phyloP scores from a whole-genome alignment of 805 yeast genomes.

The Saturnispora diversa region DNA sequence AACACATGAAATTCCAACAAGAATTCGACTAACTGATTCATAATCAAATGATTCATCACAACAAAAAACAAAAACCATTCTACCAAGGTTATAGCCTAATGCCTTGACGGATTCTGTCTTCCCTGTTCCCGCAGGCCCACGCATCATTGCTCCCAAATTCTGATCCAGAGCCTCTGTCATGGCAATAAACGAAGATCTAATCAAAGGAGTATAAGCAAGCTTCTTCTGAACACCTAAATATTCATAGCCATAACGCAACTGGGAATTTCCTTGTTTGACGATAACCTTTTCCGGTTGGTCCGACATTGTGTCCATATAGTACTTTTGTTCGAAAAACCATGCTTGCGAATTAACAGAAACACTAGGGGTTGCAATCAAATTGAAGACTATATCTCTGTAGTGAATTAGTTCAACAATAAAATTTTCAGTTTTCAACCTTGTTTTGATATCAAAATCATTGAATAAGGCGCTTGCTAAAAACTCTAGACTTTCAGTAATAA shows the following conservation, averaged over 20 bases:
- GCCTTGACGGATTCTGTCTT: conserved; percentile 89
- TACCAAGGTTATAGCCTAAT: conserved; percentile 69
- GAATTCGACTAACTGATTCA: conserved; percentile 66
- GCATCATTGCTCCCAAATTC: conserved; percentile 78
- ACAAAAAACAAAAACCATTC: conserved; percentile 75
- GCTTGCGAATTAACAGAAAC: conserved; percentile 18
- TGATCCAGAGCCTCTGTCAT: conserved; percentile 70
- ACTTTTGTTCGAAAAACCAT: conserved; percentile 52
- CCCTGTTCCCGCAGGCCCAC: conserved; percentile 98
- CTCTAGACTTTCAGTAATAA: neutral
- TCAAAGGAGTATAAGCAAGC: conserved; percentile 68
- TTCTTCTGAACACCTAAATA: conserved; percentile 69
- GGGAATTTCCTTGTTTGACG: conserved; percentile 46
- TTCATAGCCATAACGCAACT: conserved; percentile 66
- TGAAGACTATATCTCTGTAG: conserved; percentile 35
- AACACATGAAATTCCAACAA: conserved; percentile 69
- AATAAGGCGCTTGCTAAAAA: neutral
- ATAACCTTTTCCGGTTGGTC: conserved; percentile 27
- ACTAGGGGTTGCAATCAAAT: conserved; percentile 1
- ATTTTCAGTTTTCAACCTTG: conserved; percentile 44
- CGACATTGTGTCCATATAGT: conserved; percentile 28
- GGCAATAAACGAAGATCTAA: conserved; percentile 54
- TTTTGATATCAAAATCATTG: conserved; percentile 22
- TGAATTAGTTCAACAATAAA: conserved; percentile 64
- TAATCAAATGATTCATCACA: conserved; percentile 88